These are phyloP conservation scores for Wickerhamomyces xylosicus DNA, from an alignment of 805 yeast genomes.

Conservation along the genomic window DNA sequence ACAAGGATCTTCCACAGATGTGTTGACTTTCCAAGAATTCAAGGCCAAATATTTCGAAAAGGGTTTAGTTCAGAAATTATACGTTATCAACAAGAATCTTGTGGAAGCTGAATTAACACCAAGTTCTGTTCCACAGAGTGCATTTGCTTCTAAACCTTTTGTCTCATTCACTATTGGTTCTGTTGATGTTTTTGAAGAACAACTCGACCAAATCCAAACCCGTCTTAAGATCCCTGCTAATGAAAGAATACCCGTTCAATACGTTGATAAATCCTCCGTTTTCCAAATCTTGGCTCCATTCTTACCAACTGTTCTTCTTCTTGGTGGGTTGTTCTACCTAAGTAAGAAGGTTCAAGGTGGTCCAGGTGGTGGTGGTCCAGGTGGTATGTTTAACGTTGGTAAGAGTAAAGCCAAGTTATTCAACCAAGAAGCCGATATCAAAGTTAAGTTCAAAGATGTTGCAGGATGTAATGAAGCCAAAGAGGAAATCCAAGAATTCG, in stretches of 20 bases:
- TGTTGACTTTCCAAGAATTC: slow-evolving; percentile 71
- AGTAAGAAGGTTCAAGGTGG: slow-evolving; percentile 33
- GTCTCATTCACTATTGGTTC: slow-evolving; percentile 83
- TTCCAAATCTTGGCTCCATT: slow-evolving; percentile 57
- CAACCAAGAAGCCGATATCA: slow-evolving; percentile 76
- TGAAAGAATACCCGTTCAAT: slow-evolving; percentile 70
- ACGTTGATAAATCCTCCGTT: slow-evolving; percentile 58
- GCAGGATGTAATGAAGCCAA: slow-evolving; percentile 95
- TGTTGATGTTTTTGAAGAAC: slow-evolving; percentile 75
- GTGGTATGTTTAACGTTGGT: slow-evolving; percentile 69
- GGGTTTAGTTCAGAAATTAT: slow-evolving; percentile 66
- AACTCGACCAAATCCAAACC: slow-evolving; percentile 65
- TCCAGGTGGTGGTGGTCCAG: slow-evolving; percentile 42
- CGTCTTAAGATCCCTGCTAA: slow-evolving; percentile 53
- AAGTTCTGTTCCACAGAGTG: slow-evolving; percentile 6
- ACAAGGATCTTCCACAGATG: slow-evolving; percentile 13
- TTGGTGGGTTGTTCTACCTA: slow-evolving; percentile 55
- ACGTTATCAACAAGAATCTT: slow-evolving; percentile 60
- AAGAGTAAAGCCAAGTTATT: slow-evolving; percentile 72
- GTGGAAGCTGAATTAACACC: slow-evolving; percentile 56
- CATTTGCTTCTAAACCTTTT: slow-evolving; percentile 27
- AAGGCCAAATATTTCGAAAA: slow-evolving; percentile 66
- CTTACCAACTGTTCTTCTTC: slow-evolving; percentile 68
- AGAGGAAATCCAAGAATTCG: slow-evolving; percentile 93
- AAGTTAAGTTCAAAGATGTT: slow-evolving; percentile 76